Evolutionary conservation across 345 rosid genomes (phyloP).

Genomic region (Salix viminalis): DNA sequence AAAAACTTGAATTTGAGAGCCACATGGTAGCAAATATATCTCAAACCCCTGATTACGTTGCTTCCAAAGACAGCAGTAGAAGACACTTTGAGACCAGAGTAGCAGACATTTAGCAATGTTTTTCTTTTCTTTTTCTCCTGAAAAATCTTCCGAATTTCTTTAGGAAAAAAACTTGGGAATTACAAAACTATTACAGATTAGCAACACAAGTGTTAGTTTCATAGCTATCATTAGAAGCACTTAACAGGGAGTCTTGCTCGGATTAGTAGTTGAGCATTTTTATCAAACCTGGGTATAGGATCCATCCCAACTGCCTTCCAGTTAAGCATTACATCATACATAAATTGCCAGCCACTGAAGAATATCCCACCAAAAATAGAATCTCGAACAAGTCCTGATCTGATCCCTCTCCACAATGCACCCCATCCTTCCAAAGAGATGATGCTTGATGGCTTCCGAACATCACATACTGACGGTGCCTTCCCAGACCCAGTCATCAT

Average conservation of each 20-base stretch:
- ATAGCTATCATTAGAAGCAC: not conserved
- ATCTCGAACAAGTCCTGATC: slow-evolving; percentile 76
- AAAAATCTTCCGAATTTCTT: no score
- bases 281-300: slow-evolving; percentile 67
- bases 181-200: no score
- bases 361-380: slow-evolving; percentile 73
- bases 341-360: slow-evolving; percentile 84
- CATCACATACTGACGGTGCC: slow-evolving; percentile 70
- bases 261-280: not conserved
- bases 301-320: slow-evolving; percentile 91
- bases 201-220: not conserved
- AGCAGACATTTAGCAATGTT: not conserved
- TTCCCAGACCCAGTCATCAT: slow-evolving; percentile 94
- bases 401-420: slow-evolving; percentile 76
- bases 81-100: not conserved
- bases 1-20: not conserved
- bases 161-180: no score
- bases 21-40: not conserved
- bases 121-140: no score
- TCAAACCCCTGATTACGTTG: not conserved
- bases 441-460: slow-evolving; percentile 52
- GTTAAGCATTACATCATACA: slow-evolving; percentile 59
- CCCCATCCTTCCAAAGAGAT: slow-evolving; percentile 77
- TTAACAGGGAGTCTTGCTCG: not conserved
- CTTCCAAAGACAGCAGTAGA: not conserved